phyloP scores from a whole-genome alignment of 371 early-diverging fungal genomes.

The Dichotomocladium elegans region DNA sequence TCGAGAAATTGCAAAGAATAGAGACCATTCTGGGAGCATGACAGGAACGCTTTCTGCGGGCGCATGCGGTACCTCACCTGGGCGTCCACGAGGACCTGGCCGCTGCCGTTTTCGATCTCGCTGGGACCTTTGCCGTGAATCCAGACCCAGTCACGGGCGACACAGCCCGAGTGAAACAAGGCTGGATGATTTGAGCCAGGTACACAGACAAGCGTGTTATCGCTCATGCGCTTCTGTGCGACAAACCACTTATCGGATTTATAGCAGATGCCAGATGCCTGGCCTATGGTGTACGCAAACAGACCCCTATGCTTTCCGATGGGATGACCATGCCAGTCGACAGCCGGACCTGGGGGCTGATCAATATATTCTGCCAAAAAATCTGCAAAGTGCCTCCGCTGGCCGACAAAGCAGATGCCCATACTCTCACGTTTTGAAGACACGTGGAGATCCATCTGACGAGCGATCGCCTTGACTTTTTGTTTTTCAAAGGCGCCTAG shows the following conservation, averaged over 20 bases:
- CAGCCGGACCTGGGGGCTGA: conserved; percentile 56
- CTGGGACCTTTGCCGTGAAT: conserved; percentile 23
- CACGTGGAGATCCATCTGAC: conserved; percentile 45
- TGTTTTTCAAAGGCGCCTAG: conserved; percentile 72
- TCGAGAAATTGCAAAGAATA: conserved; percentile 17
- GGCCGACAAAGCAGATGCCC: conserved; percentile 96
- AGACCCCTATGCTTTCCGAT: conserved; percentile 70
- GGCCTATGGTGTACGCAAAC: conserved; percentile 73
- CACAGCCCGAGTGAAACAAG: conserved; percentile 25
- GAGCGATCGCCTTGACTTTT: conserved; percentile 72
- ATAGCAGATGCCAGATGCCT: conserved; percentile 60
- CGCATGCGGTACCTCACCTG: conserved; percentile 45
- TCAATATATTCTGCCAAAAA: conserved; percentile 74
- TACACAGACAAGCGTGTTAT: conserved; percentile 36
- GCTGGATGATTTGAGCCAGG: conserved; percentile 44
- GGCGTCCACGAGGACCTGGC: conserved; percentile 24
- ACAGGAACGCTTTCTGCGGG: conserved; percentile 34
- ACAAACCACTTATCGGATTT: conserved; percentile 58
- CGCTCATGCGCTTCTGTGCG: conserved; percentile 27
- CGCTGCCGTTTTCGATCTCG: background rate
- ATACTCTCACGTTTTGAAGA: conserved; percentile 85
- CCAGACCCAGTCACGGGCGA: conserved; percentile 44
- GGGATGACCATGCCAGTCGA: conserved; percentile 46
- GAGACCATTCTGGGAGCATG: conserved; percentile 8
- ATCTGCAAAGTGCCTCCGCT: conserved; percentile 68